Base-by-base conservation (phyloP, 2,329 filamentous ascomycete species). In the Verticillium tricorpus region DNA sequence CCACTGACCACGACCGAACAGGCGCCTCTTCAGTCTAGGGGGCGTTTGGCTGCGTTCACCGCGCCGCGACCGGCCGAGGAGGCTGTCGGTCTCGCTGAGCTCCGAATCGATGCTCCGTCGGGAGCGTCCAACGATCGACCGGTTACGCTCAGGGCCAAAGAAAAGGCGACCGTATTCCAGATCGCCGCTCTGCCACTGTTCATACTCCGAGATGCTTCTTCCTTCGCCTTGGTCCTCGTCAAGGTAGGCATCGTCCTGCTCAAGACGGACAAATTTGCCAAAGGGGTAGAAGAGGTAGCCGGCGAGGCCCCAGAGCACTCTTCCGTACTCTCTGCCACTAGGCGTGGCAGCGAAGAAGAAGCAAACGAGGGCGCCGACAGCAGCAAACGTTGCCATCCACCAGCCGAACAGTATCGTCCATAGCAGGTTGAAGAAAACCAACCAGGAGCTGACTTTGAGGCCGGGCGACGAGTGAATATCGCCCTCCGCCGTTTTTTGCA, bases 141-240 rank as follows among this genome's bases (percentile, higher is more conserved):
- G 86, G 68, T 84, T 88, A 63, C 85, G 79, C 60, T 87, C 86
- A 3, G 95, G 95, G 0, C 95, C 96, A 73, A 99, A 99, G 80
- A 99, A 98, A 2, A 99, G 84, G 37, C 94, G 86, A 3, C 95
- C 95, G 73, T 98, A 93, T 75, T 99, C 95, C 37, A 99, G 85
- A 71, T 99, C 95, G 58, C 95, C 95, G 72, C 88, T 97, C 78
- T 99, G 95, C 95, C 95, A 99, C 77, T 97, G 93, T 75, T 99
- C 95, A 73, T 99, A 99, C 78, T 99, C 95, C 70, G 92, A 96
- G 71, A 99, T 97, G 78, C 93, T 98, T 71, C 95, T 88, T 22
- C 95, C 95, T 76, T 99, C 95, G 50, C 94, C 93, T 71, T 95
- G 88, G 70, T 99, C 95, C 77, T 99, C 95, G 64, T 97, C 91